Conservation (phyloP, 1,139 yeast species). For the Magnusiomyces paraingens region DNA sequence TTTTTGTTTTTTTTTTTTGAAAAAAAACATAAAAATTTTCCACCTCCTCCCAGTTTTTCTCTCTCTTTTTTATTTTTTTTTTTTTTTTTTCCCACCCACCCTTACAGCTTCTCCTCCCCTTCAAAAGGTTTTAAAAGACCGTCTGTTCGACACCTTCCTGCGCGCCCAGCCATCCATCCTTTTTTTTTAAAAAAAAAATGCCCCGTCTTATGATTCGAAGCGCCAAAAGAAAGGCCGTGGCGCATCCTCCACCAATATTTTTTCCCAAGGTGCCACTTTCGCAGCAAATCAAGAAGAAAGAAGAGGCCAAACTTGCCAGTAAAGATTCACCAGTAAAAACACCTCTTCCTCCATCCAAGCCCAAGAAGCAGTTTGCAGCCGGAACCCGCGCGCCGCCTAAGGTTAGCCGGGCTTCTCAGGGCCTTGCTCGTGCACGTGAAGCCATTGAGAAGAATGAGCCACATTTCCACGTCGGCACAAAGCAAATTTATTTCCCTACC, state of each 20-base stretch:
- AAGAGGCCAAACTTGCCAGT: neutral
- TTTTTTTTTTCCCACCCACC: no score
- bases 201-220: constrained; percentile 12
- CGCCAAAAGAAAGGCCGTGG: constrained; percentile 11
- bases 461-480: constrained; percentile 75
- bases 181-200: no score
- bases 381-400: constrained; percentile 9
- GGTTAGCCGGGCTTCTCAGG: constrained; percentile 13
- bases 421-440: constrained; percentile 39
- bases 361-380: constrained; percentile 4
- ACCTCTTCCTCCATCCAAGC: neutral
- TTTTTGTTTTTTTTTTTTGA: no score
- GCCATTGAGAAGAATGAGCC: constrained; percentile 61
- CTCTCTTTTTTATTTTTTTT: no score
- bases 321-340: neutral
- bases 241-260: constrained; percentile 14
- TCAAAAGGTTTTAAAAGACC: no score
- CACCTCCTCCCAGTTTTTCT: no score
- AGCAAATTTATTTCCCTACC: constrained; percentile 69
- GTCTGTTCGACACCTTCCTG: neutral
- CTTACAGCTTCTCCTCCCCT: no score
- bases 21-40: no score
- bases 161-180: no score
- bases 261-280: constrained; percentile 7
- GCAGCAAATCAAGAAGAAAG: neutral